Base-by-base conservation (phyloP, 345 rosid genomes). In the Salix udensis region DNA sequence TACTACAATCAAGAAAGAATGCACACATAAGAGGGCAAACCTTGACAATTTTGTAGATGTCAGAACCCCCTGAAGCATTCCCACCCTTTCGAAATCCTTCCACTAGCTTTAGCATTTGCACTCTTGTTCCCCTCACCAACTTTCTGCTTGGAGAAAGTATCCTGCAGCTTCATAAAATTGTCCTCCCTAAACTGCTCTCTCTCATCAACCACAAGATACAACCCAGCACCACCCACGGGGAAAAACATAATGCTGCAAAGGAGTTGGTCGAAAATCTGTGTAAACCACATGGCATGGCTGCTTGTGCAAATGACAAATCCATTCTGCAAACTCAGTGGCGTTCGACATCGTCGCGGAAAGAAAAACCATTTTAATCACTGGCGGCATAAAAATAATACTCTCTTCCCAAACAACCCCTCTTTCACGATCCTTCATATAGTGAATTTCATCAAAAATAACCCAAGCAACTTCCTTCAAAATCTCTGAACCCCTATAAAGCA, bases 391-490 rank as follows among this genome's bases (percentile, higher is more conserved):
- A 48, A 96, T 85, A 34, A 96, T 96, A 88, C 97, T 93, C 89
- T 93, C 99, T 74, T 96, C 98, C 99, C 99, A 96, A 69, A 96
- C 99, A 79, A 93, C 99, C 2, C 99, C 99, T 75, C 98, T 86
- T 83, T 96, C 99, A 68, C 98, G 89, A 82, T 96, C 99, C 80
- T 89, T 96, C 98, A 93, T 96, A 69, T 96, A 96, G 84, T 96
- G 99, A 66, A 96, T 96, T 82, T 96, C 99, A 81, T 96, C 99
- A 76, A 96, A 96, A 67, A 96, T 89, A 62, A 96, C 98, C 99
- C 99, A 96, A 3, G 98, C 90, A 82, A 96, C 99, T 86, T 96
- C 99, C 82, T 96, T 96, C 85, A 96, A 81, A 70, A 96, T 93
- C 83, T 96, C 97, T 2, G 98, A 92, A 4, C 99, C 99, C 77